Base-by-base conservation (phyloP, 805 yeast genomes). In the Hanseniaspora guilliermondii region DNA sequence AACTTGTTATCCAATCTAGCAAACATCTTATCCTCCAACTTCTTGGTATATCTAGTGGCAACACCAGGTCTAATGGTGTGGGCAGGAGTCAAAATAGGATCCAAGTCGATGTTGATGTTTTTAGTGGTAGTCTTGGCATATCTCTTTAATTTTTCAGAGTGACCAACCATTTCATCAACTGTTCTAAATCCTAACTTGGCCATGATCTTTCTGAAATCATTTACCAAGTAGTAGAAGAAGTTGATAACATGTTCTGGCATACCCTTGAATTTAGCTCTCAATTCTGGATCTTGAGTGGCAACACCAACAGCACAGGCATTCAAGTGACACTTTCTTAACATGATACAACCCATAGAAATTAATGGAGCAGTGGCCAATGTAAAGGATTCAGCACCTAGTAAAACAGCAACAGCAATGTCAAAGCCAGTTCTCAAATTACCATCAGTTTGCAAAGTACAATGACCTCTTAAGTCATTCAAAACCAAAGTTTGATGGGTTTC, bases 171-270 rank as follows among this genome's bases (percentile, higher is more conserved):
- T 75, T 93, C 98, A 68, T 87, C 91, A 67, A 91, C 80, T 53
- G 95, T 87, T 67, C 97, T 79, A 81, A 83, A 93, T 55, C 98
- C 98, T 59, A 91, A 79, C 65, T 81, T 78, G 42, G 98, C 96
- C 98, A 91, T 91, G 63, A 86, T 83, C 56, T 76, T 78, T 67
- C 98, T 80, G 66, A 93, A 79, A 71, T 91, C 98, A 63, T 88
- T 87, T 55, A 96, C 82, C 68, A 91, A 76, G 72, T 89, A 93
- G 75, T 84, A 91, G 78, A 93, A 93, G 77, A 91, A 93, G 76
- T 91, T 91, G 71, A 91, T 89, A 56, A 91, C 97, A 66, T 91
- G 97, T 73, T 91, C 98, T 52, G 98, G 98, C 49, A 96, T 89
- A 66, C 98, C 98, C 64, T 79, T 76, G 72, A 91, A 91, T 71